Evolutionary conservation across 2,329 filamentous ascomycete species (phyloP).

Genomic region (Fusarium luffae): DNA sequence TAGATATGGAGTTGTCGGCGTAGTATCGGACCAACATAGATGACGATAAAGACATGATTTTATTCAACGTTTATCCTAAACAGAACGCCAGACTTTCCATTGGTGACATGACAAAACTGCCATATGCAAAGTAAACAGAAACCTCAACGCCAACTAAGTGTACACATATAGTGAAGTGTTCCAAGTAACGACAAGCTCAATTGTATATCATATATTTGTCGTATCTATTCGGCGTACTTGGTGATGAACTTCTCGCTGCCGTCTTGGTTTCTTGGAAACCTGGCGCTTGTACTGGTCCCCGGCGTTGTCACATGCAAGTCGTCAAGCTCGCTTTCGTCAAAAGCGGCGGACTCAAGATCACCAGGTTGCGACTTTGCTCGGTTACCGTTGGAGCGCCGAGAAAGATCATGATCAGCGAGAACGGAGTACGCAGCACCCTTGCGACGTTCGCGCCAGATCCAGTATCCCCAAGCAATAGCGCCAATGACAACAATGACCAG

Average conservation of each 20-base stretch:
- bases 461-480: slow-evolving; percentile 79
- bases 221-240: slow-evolving; percentile 31
- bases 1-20: slow-evolving; percentile 43
- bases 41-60: slow-evolving; percentile 36
- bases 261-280: slow-evolving; percentile 68
- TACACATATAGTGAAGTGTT: neutral
- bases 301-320: slow-evolving; percentile 67
- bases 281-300: slow-evolving; percentile 54
- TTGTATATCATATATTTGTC: neutral
- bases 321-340: slow-evolving; percentile 73
- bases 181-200: neutral
- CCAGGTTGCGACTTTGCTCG: slow-evolving; percentile 58
- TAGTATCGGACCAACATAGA: slow-evolving; percentile 38
- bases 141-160: slow-evolving; percentile 28
- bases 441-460: slow-evolving; percentile 71
- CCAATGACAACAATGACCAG: slow-evolving; percentile 83
- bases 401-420: slow-evolving; percentile 54
- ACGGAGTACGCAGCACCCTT: slow-evolving; percentile 66
- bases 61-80: slow-evolving; percentile 19
- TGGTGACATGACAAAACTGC: slow-evolving; percentile 26
- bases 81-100: slow-evolving; percentile 37
- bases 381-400: slow-evolving; percentile 58
- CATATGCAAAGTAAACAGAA: slow-evolving; percentile 27
- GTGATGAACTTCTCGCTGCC: slow-evolving; percentile 53
- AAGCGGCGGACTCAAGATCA: slow-evolving; percentile 72